phyloP scores from a whole-genome alignment of 768 basidiomycete species.

The Boletellus emodensis region DNA sequence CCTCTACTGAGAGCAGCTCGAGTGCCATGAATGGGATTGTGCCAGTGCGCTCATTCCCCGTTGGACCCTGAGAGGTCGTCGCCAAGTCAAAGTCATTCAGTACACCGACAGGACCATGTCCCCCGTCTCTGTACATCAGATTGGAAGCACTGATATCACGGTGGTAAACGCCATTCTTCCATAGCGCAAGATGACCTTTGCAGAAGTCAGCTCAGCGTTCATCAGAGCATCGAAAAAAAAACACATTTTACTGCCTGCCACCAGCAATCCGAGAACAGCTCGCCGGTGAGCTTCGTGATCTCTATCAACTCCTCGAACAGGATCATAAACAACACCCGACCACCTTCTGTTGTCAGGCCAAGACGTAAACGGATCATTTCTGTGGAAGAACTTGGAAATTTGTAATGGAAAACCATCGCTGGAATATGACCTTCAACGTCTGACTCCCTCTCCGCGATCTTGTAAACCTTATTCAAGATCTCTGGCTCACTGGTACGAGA shows the following conservation, averaged over 20 bases:
- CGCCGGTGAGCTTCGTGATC: background rate
- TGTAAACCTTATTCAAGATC: conserved; percentile 1
- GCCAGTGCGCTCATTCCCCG: conserved; percentile 20
- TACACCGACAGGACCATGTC: background rate
- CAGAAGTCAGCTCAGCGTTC: background rate
- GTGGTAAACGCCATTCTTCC: conserved; percentile 2
- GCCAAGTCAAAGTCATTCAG: conserved; percentile 32
- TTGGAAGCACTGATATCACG: conserved; percentile 1
- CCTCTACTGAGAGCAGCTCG: conserved; percentile 9
- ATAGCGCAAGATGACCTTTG: conserved; percentile 3
- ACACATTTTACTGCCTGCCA: conserved; percentile 5
- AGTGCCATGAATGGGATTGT: conserved; percentile 34
- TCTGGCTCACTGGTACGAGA: conserved; percentile 4
- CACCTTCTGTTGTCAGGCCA: background rate
- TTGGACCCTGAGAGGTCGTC: background rate
- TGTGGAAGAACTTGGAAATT: background rate
- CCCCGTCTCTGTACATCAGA: background rate
- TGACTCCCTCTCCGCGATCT: background rate
- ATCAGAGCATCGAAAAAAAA: background rate
- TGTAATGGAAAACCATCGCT: background rate
- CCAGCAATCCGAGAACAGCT: background rate
- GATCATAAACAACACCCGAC: no score
- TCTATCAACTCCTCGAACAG: background rate
- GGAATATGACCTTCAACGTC: background rate
- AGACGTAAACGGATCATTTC: background rate